phyloP scores from a whole-genome alignment of 768 basidiomycete species.

The Phylloporus rhodoxanthus region DNA sequence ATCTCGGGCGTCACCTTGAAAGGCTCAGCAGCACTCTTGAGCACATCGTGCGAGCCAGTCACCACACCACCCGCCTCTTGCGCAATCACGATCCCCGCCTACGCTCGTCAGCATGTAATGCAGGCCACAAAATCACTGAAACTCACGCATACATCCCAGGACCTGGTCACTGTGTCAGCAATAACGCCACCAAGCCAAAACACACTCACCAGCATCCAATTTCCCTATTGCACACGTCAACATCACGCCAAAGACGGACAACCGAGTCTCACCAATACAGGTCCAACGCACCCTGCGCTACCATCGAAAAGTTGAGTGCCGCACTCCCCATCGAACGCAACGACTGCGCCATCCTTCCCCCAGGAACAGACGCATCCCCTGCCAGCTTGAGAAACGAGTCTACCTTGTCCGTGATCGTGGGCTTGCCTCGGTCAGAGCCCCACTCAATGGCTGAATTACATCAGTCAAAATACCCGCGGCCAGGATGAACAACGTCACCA shows the following conservation, averaged over 20 bases:
- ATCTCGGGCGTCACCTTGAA: slow-evolving; percentile 65
- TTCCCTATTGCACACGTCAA: slow-evolving; percentile 45
- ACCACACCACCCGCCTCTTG: slow-evolving; percentile 83
- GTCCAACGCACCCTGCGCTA: slow-evolving; percentile 85
- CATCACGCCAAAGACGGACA: neutral
- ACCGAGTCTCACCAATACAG: slow-evolving; percentile 64
- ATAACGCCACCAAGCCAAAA: neutral
- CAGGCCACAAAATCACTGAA: neutral
- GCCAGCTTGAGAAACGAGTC: slow-evolving; percentile 70
- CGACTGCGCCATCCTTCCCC: slow-evolving; percentile 82
- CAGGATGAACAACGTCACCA: slow-evolving; percentile 31
- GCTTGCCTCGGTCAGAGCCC: slow-evolving; percentile 69
- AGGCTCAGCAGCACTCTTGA: slow-evolving; percentile 34
- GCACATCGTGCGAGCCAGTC: slow-evolving; percentile 57
- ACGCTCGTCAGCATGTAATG: neutral
- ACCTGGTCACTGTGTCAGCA: slow-evolving; percentile 31
- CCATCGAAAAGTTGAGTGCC: slow-evolving; percentile 74
- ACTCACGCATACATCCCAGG: slow-evolving; percentile 82
- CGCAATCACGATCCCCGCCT: slow-evolving; percentile 87
- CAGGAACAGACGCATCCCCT: slow-evolving; percentile 58
- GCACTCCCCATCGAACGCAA: slow-evolving; percentile 80
- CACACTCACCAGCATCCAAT: slow-evolving; percentile 62
- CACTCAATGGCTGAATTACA: slow-evolving; percentile 65
- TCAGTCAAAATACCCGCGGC: slow-evolving; percentile 8
- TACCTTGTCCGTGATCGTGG: slow-evolving; percentile 52